These are phyloP conservation scores for Atractiella rhizophila DNA, from an alignment of 768 basidiomycete species.

Conservation along the genomic window DNA sequence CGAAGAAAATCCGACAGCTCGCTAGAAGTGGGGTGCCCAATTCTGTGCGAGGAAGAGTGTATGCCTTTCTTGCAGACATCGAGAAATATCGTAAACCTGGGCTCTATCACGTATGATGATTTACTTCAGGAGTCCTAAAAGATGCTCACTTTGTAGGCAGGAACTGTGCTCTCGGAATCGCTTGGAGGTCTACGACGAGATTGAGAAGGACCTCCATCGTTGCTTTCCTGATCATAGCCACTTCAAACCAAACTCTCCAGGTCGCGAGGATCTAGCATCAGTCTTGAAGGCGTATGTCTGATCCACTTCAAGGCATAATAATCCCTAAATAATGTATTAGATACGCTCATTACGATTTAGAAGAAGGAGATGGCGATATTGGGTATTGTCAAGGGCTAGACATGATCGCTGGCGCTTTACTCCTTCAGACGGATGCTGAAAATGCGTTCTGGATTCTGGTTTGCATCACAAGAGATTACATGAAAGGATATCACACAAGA, in stretches of 20 bases:
- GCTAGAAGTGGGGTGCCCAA: not conserved
- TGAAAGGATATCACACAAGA: not conserved
- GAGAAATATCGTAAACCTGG: not conserved
- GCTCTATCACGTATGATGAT: constrained; percentile 4
- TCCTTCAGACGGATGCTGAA: constrained; percentile 8
- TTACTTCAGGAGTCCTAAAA: too few relatives aligned
- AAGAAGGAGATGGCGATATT: too few relatives aligned
- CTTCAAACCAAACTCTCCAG: not conserved
- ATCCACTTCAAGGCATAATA: too few relatives aligned
- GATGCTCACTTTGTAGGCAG: too few relatives aligned
- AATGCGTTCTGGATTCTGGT: constrained; percentile 8
- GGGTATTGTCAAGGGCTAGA: not conserved
- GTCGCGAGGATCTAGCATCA: not conserved
- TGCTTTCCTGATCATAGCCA: not conserved
- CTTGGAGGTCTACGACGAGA: not conserved
- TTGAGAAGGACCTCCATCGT: not conserved
- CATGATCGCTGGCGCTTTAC: constrained; percentile 2
- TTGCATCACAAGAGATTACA: not conserved
- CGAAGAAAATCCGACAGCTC: constrained; percentile 2
- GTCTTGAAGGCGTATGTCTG: not conserved
- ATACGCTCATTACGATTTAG: too few relatives aligned
- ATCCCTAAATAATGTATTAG: too few relatives aligned
- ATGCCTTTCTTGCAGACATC: constrained; percentile 1
- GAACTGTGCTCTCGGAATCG: not conserved
- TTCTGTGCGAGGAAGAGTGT: not conserved